Percentiles rank a stretch among this genome's conserved stretches.
Evolutionary conservation across 768 basidiomycete genomes (phyloP).

Genomic region (Boletus eberwhitei): DNA sequence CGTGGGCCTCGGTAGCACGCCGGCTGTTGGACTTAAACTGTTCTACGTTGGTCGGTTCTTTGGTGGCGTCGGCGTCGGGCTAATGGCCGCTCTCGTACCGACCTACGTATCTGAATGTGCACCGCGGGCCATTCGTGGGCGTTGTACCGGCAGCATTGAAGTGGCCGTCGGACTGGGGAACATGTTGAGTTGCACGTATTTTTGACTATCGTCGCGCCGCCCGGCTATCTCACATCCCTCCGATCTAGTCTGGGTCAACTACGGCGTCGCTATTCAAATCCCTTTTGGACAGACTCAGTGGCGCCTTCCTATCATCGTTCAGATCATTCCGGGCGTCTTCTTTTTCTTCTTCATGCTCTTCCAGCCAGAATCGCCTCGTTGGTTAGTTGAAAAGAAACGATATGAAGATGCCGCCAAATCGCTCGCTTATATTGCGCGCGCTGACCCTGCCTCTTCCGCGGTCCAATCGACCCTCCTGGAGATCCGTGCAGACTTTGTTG

Average conservation of each 20-base stretch:
- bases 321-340: constrained; percentile 39
- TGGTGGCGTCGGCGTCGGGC: constrained; percentile 45
- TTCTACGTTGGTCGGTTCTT: constrained; percentile 42
- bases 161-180: constrained; percentile 33
- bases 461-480: constrained; percentile 33
- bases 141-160: constrained; percentile 35
- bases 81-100: constrained; percentile 35
- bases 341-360: constrained; percentile 36
- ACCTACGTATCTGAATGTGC: constrained; percentile 38
- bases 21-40: constrained; percentile 25
- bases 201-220: background rate
- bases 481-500: constrained; percentile 34
- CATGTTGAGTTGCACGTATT: constrained; percentile 34
- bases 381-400: constrained; percentile 36
- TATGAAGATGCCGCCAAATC: constrained; percentile 33
- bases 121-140: constrained; percentile 36
- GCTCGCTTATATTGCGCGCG: constrained; percentile 30
- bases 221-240: background rate
- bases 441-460: constrained; percentile 21
- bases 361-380: constrained; percentile 42
- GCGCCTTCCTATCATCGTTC: constrained; percentile 37
- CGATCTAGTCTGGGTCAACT: constrained; percentile 36
- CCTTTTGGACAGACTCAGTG: constrained; percentile 32
- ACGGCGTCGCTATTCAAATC: constrained; percentile 27
- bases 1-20: constrained; percentile 31